Evolutionary conservation across 371 early-diverging fungal genomes (phyloP), one percentile per base, ranked within the genome.

Genomic region (Umbelopsis sp.): DNA sequence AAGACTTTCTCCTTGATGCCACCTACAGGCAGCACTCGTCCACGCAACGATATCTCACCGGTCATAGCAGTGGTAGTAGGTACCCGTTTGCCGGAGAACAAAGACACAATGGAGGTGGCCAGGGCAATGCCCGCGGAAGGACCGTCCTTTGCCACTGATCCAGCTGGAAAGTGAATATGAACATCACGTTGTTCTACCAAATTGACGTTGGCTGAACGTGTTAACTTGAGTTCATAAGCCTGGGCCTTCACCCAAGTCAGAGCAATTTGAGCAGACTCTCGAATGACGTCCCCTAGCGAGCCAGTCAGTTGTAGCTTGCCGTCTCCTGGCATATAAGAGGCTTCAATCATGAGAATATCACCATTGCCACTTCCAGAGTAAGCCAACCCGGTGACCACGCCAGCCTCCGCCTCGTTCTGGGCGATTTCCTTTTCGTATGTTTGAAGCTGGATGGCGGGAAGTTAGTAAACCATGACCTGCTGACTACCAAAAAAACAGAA

Each of bases 1-100:
- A 93, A 85, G 22, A 93, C 87, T 74, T 94, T 94, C 74, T 95
- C 94, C 75, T 92, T 92, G 74, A 95, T 89, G 4, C 94, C 94
- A 0, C 94, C 93, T 3, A 96, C 93, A 20, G 94, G 94, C 44
- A 93, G 78, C 3, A 96, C 94, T 50, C 87, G 83, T 0, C 96
- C 96, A 6, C 93, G 87, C 14, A 95, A 79, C 0, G 94, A 93
- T 22, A 96, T 87, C 76, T 96, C 96, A 29, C 96, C 96, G 6
- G 94, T 94, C 92, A 94, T 92, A 8, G 92, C 92, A 0, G 87
- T 86, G 5, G 83, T 83, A 4, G 80, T 65, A 11, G 88, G 85
- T 1, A 93, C 89, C 29, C 81, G 75, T 25, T 74, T 80, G 12
- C 81, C 84, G 14, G 88, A 83, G 67, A 93, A 89, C 35, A 94